Percentiles rank a stretch among this genome's conserved stretches.
Evolutionary conservation across 2,329 filamentous ascomycete genomes (phyloP).

Genomic region (Fusarium falciforme): DNA sequence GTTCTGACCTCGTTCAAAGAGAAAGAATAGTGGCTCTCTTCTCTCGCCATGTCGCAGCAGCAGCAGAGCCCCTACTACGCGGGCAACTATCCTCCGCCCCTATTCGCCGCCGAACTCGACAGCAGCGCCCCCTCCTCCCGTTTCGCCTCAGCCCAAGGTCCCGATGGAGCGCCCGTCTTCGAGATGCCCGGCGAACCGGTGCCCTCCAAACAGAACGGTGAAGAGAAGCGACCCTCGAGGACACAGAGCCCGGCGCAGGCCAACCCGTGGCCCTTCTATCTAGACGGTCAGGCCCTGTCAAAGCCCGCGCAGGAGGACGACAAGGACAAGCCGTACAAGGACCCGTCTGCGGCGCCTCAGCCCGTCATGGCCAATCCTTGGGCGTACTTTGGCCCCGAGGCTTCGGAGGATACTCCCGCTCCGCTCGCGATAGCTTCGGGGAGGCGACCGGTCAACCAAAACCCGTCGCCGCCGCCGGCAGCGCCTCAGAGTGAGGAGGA

Average conservation of each 20-base stretch:
- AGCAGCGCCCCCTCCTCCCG: constrained; percentile 18
- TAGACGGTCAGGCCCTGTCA: constrained; percentile 33
- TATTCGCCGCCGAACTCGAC: constrained; percentile 49
- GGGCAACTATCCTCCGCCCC: constrained; percentile 37
- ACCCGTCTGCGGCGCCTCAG: not conserved
- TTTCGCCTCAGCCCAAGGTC: constrained; percentile 14
- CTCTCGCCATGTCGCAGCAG: constrained; percentile 20
- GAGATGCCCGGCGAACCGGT: constrained; percentile 48
- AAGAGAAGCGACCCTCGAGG: constrained; percentile 7
- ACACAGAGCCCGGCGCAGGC: constrained; percentile 17
- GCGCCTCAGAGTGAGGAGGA: constrained; percentile 2
- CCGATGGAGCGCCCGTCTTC: constrained; percentile 42
- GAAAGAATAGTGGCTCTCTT: not conserved
- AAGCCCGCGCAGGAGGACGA: constrained; percentile 3
- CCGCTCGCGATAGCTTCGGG: not conserved
- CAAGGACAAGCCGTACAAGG: constrained; percentile 17
- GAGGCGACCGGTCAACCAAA: constrained; percentile 1
- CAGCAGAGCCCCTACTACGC: constrained; percentile 15
- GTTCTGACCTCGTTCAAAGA: not conserved
- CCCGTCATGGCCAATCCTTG: constrained; percentile 47
- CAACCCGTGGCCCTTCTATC: constrained; percentile 48
- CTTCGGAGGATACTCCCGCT: constrained; percentile 5
- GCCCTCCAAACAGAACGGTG: not conserved
- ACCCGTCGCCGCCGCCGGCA: not conserved
- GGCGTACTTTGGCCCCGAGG: constrained; percentile 47